A percentile compares a stretch with the other conserved stretches of the same genome.
Evolutionary conservation across 1,284 basidiomycete genomes (phyloP).

Genomic region (Sporisorium scitamineum): DNA sequence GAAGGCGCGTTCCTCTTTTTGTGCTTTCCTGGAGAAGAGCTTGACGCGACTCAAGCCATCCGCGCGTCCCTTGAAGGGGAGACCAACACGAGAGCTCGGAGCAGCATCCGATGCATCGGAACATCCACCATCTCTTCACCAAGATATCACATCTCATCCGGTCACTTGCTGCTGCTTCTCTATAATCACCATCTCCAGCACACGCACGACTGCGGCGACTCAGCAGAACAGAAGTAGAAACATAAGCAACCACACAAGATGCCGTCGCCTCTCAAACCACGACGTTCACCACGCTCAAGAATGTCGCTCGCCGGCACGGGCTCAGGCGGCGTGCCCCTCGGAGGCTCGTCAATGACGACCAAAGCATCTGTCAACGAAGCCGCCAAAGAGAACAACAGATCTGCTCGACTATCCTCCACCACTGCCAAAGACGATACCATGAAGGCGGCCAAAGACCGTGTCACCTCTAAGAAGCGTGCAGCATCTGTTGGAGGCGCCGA

Average conservation of each 20-base stretch:
- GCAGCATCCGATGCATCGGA: conserved; percentile 2
- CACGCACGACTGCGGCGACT: background rate
- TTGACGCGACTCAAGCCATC: conserved; percentile 25
- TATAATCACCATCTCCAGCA: background rate
- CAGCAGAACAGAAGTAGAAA: background rate
- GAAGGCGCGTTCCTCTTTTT: conserved; percentile 12
- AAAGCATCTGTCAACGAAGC: conserved; percentile 24
- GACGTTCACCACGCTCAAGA: conserved; percentile 46
- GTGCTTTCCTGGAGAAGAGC: background rate
- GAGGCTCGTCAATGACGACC: conserved; percentile 49
- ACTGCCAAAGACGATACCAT: conserved; percentile 39
- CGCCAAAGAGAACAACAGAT: conserved; percentile 43
- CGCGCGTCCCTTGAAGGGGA: conserved; percentile 13
- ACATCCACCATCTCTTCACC: conserved; percentile 5
- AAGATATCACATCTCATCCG: background rate
- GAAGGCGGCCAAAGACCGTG: conserved; percentile 36
- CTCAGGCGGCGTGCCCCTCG: conserved; percentile 41
- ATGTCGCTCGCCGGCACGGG: conserved; percentile 47
- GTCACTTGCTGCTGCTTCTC: background rate
- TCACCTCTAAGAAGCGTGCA: conserved; percentile 44
- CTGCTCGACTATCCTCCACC: conserved; percentile 25
- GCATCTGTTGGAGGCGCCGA: conserved; percentile 45
- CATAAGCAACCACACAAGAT: conserved; percentile 31
- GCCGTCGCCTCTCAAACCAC: conserved; percentile 50
- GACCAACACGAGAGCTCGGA: conserved; percentile 36